Conservation (phyloP, 768 basidiomycete species). For the Boletellus ananiceps region DNA sequence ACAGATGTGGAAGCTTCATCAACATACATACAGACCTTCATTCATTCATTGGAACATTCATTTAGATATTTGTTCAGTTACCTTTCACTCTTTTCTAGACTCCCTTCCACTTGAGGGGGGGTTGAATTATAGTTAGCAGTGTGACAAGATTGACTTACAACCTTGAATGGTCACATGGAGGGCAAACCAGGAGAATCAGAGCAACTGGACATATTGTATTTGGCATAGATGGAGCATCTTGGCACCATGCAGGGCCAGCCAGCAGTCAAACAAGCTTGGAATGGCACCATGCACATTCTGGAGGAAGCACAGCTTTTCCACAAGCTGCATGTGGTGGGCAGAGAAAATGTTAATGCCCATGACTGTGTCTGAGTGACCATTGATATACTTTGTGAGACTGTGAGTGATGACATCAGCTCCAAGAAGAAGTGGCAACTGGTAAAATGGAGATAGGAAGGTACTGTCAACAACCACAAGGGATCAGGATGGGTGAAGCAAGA, state of each 20-base stretch:
- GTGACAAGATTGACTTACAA: too few species aligned
- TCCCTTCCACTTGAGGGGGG: too few species aligned
- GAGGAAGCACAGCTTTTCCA: slow-evolving; percentile 69
- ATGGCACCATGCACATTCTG: slow-evolving; percentile 87
- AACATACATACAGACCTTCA: too few species aligned
- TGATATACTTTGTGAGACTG: slow-evolving; percentile 84
- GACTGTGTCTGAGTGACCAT: slow-evolving; percentile 91
- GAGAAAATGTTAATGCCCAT: slow-evolving; percentile 83
- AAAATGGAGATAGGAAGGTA: slow-evolving; percentile 93
- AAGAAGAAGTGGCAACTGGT: slow-evolving; percentile 77
- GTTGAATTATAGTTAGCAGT: too few species aligned
- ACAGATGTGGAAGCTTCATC: too few species aligned
- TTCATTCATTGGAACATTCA: too few species aligned
- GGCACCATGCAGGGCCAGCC: slow-evolving; percentile 84
- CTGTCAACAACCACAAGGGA: slow-evolving; percentile 90
- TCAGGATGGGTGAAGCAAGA: slow-evolving; percentile 54
- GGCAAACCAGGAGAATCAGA: too few species aligned
- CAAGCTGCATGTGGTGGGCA: slow-evolving; percentile 43
- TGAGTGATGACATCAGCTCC: slow-evolving; percentile 86
- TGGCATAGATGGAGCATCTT: slow-evolving; percentile 90
- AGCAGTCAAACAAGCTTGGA: slow-evolving; percentile 82
- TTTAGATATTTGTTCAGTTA: too few species aligned
- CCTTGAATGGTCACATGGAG: too few species aligned
- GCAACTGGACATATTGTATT: too few species aligned
- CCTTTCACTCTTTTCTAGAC: too few species aligned